These are phyloP conservation scores for Plenodomus tracheiphilus DNA, from an alignment of 2,329 filamentous ascomycete genomes.

Conservation along the genomic window DNA sequence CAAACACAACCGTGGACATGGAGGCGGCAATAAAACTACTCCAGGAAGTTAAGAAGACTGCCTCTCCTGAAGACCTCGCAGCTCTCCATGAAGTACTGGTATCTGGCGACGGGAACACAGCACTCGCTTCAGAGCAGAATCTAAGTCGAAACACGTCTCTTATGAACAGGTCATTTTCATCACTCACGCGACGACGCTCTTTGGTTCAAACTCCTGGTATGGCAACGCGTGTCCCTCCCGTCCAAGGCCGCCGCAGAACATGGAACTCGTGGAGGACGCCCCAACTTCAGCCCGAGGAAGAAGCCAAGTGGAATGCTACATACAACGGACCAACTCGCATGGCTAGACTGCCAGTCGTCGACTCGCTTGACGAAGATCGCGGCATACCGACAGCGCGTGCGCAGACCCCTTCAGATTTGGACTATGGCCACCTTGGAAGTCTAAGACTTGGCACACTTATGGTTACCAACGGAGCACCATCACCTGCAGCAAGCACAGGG, in stretches of 20 bases:
- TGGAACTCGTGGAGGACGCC: slow-evolving; percentile 40
- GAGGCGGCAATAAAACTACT: slow-evolving; percentile 51
- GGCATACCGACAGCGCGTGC: slow-evolving; percentile 29
- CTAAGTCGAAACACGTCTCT: slow-evolving; percentile 25
- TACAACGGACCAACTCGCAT: slow-evolving; percentile 22
- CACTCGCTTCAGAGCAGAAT: slow-evolving; percentile 14
- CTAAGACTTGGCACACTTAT: slow-evolving; percentile 49
- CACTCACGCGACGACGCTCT: slow-evolving; percentile 45
- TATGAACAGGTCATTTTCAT: slow-evolving; percentile 29
- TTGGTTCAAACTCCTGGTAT: slow-evolving; percentile 45
- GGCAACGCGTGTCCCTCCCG: slow-evolving; percentile 38
- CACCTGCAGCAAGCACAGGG: slow-evolving; percentile 47
- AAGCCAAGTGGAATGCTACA: slow-evolving; percentile 35
- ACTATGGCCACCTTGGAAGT: slow-evolving; percentile 48
- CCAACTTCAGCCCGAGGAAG: slow-evolving; percentile 25
- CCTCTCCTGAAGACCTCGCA: slow-evolving; percentile 53
- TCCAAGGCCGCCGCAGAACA: slow-evolving; percentile 39
- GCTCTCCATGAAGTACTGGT: slow-evolving; percentile 43
- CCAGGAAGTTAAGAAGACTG: slow-evolving; percentile 53
- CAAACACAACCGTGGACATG: slow-evolving; percentile 46
- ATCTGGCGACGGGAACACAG: slow-evolving; percentile 16
- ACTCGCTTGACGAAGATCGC: slow-evolving; percentile 26
- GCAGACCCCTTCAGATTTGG: slow-evolving; percentile 48
- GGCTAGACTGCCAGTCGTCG: slow-evolving; percentile 22
- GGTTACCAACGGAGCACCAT: slow-evolving; percentile 53